Evolutionary conservation across 768 basidiomycete species (phyloP).

Genomic region (Pleurotus cornucopiae): DNA sequence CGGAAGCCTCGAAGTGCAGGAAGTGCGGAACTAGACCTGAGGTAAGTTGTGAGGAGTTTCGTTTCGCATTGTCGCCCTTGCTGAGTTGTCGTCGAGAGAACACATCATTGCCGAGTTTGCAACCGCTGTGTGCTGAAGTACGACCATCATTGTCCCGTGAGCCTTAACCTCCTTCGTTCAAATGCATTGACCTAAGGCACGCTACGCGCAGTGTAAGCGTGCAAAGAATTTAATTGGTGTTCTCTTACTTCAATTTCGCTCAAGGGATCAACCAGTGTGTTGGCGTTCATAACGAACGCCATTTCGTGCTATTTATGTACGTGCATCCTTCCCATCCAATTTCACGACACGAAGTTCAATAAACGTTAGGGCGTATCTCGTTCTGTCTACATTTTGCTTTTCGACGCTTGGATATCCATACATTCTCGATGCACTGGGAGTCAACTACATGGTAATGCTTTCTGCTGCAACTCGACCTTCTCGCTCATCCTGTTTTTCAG

Average conservation of each 20-base stretch:
- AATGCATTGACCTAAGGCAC: background rate
- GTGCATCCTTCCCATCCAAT: conserved; percentile 17
- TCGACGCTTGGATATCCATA: conserved; percentile 58
- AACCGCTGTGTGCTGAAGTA: conserved; percentile 87
- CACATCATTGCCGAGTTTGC: conserved; percentile 92
- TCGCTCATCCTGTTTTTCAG: conserved; percentile 12
- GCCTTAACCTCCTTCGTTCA: conserved; percentile 18
- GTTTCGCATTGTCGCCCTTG: conserved; percentile 3
- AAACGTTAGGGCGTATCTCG: conserved; percentile 68
- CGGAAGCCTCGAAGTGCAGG: conserved; percentile 55
- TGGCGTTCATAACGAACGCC: conserved; percentile 90
- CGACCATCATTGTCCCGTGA: conserved; percentile 87
- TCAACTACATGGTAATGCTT: conserved; percentile 37
- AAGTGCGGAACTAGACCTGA: conserved; percentile 77
- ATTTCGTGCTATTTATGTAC: conserved; percentile 93
- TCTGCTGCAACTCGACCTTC: background rate
- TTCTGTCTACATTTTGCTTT: conserved; percentile 62
- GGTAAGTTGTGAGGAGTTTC: conserved; percentile 37
- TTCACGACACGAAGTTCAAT: too few species aligned
- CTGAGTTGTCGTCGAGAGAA: conserved; percentile 48
- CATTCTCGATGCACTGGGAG: conserved; percentile 55
- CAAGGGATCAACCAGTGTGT: conserved; percentile 98
- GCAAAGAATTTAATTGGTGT: background rate
- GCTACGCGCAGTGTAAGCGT: conserved; percentile 33
- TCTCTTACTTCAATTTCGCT: background rate